Percentiles rank a stretch among this genome's conserved stretches.
Conservation (phyloP, 306 rosid species). For the Begonia peltatifolia region DNA sequence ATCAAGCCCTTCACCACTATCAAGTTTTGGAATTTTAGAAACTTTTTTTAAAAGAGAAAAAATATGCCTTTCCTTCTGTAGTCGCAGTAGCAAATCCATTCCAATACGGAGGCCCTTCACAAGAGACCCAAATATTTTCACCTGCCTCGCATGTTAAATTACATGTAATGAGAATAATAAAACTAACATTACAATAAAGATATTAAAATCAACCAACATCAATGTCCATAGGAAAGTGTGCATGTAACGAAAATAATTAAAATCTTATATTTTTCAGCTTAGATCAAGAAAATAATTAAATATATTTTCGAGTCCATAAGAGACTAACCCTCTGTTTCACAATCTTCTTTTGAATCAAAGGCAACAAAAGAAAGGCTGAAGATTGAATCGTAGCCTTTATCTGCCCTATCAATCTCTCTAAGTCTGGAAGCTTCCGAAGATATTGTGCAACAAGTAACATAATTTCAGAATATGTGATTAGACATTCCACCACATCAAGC, state of each 20-base stretch:
- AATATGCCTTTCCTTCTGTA: conserved; percentile 46
- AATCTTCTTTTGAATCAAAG: conserved; percentile 54
- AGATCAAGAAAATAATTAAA: too few relatives aligned
- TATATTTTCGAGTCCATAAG: too few relatives aligned
- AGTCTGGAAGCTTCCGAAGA: conserved; percentile 70
- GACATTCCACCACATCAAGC: conserved; percentile 61
- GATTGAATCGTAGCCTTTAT: conserved; percentile 54
- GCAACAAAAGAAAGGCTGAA: conserved; percentile 51
- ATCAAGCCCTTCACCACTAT: conserved; percentile 53
- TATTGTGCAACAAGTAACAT: conserved; percentile 45
- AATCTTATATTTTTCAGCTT: too few relatives aligned
- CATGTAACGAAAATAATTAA: too few relatives aligned
- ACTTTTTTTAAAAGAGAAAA: conserved; percentile 33
- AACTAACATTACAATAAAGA: too few relatives aligned
- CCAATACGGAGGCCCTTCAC: conserved; percentile 78
- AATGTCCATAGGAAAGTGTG: too few relatives aligned
- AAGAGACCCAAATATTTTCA: conserved; percentile 71
- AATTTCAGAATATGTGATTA: conserved; percentile 41
- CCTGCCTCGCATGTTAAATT: conserved; percentile 35
- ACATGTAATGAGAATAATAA: not conserved
- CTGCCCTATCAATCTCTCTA: conserved; percentile 77
- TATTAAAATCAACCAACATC: too few relatives aligned
- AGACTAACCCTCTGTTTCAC: conserved; percentile 73
- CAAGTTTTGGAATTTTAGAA: conserved; percentile 46
- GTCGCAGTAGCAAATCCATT: conserved; percentile 46